phyloP scores from a whole-genome alignment of 2,329 filamentous ascomycete species.

The Aspergillus sp. region DNA sequence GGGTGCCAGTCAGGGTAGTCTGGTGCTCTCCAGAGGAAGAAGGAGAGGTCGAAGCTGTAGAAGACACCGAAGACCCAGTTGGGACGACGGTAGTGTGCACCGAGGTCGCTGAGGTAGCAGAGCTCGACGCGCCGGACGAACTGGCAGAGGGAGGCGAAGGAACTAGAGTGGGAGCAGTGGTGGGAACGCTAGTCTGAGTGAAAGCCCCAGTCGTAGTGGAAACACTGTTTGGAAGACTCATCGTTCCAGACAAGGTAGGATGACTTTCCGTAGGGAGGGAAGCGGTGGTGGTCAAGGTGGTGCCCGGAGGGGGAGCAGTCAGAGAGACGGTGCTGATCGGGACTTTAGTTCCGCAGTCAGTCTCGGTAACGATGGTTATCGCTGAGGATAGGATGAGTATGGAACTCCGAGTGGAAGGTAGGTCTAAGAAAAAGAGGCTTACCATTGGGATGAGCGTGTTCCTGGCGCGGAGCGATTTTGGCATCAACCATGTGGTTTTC shows the following conservation, averaged over 20 bases:
- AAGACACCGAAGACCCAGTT: not conserved
- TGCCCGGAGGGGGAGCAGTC: not conserved
- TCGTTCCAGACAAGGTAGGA: not conserved
- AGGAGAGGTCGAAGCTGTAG: not conserved
- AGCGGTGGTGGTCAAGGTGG: not conserved
- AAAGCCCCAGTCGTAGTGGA: constrained; percentile 3
- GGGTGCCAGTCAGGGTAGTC: not conserved
- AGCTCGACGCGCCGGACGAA: no score
- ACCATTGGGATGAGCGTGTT: not conserved
- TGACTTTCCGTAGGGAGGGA: not conserved
- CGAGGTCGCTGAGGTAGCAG: no score
- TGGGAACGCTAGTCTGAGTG: constrained; percentile 1
- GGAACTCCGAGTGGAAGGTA: not conserved
- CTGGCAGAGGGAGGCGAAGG: no score
- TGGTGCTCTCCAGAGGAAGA: no score
- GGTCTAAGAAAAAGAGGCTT: not conserved
- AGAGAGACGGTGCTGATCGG: not conserved
- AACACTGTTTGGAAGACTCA: constrained; percentile 1
- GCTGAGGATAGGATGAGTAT: not conserved
- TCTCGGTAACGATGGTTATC: constrained; percentile 19
- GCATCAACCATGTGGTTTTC: no score
- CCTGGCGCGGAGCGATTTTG: no score
- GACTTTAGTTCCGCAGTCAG: constrained; percentile 12
- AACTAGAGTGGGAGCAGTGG: not conserved
- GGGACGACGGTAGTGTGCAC: no score